Conservation (phyloP, 192 early-diverging fungal genomes). For the Backusella mclennaniae region DNA sequence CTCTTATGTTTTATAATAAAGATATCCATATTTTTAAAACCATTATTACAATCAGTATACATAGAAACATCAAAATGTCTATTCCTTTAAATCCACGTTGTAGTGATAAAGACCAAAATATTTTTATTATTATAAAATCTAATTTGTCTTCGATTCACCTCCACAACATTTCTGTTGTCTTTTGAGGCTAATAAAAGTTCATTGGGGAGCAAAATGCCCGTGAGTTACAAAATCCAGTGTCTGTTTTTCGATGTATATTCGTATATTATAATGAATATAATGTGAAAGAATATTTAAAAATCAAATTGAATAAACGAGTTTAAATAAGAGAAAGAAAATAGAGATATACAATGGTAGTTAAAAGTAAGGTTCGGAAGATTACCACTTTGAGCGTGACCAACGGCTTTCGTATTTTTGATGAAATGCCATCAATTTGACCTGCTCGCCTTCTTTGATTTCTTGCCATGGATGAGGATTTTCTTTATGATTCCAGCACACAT, state of each 20-base stretch:
- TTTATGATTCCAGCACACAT: constrained; percentile 35
- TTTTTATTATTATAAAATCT: too few species aligned
- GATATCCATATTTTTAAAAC: too few species aligned
- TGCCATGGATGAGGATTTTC: constrained; percentile 25
- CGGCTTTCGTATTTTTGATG: constrained; percentile 25
- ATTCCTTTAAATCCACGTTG: too few species aligned
- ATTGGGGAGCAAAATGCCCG: too few species aligned
- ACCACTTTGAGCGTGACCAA: constrained; percentile 21
- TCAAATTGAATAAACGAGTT: not conserved
- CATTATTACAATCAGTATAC: too few species aligned
- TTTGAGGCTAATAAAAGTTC: too few species aligned
- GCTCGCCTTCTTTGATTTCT: constrained; percentile 23
- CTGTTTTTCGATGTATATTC: not conserved
- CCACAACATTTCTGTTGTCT: too few species aligned
- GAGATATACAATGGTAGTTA: not conserved
- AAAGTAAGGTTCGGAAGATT: not conserved
- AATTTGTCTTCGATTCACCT: too few species aligned
- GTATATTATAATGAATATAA: not conserved
- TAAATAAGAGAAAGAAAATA: constrained; percentile 3
- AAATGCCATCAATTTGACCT: constrained; percentile 22
- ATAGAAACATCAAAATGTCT: too few species aligned
- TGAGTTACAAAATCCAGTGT: too few species aligned
- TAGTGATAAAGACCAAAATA: too few species aligned
- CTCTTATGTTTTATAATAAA: too few species aligned
- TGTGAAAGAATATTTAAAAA: not conserved